Evolutionary conservation across 2,329 filamentous ascomycete species (phyloP).

Genomic region (Pestalotiopsis sp.): DNA sequence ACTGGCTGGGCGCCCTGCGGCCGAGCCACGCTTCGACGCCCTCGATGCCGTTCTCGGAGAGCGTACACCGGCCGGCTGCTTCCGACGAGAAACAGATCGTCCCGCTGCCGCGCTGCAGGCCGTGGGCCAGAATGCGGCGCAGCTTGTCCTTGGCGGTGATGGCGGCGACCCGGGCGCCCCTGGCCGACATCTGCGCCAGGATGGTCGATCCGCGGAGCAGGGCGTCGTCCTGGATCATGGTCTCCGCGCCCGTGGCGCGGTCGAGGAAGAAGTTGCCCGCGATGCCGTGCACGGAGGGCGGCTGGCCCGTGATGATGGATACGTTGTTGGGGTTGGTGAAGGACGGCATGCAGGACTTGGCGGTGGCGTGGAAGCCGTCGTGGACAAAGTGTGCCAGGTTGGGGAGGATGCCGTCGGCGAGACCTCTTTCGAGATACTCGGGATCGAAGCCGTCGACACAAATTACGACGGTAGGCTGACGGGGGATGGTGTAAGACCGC

Average conservation of each 20-base stretch:
- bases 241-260: constrained; percentile 37
- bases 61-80: constrained; percentile 37
- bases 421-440: constrained; percentile 38
- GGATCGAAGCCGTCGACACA: constrained; percentile 48
- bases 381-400: constrained; percentile 33
- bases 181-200: constrained; percentile 39
- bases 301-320: constrained; percentile 45
- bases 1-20: constrained; percentile 38
- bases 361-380: constrained; percentile 39
- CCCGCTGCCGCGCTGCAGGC: constrained; percentile 24
- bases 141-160: constrained; percentile 48
- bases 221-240: constrained; percentile 43
- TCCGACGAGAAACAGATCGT: constrained; percentile 42
- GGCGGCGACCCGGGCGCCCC: constrained; percentile 42
- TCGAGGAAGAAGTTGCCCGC: constrained; percentile 47
- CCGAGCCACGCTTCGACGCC: constrained; percentile 34
- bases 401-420: constrained; percentile 36
- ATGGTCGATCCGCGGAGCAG: constrained; percentile 43
- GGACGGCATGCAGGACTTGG: constrained; percentile 43
- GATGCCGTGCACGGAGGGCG: constrained; percentile 42
- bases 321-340: constrained; percentile 49
- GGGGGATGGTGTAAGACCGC: constrained; percentile 15
- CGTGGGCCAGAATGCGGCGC: constrained; percentile 41
- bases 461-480: constrained; percentile 39
- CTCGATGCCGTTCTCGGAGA: constrained; percentile 17